Conservation (phyloP, 306 rosid species). For the Acacia acuminata region DNA sequence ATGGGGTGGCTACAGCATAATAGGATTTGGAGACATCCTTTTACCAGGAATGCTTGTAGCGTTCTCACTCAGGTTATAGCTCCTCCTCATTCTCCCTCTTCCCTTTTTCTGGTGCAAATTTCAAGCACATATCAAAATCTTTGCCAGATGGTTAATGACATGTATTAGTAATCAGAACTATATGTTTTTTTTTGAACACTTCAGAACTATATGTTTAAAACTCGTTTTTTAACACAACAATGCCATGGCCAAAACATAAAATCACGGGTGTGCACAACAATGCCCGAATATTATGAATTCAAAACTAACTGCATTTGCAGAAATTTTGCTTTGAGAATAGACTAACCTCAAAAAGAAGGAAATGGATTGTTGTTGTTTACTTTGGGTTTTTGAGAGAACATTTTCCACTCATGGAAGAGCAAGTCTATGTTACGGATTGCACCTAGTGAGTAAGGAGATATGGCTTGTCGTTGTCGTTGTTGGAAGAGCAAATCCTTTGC, state of each 20-base stretch:
- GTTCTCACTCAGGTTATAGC: slow-evolving; percentile 85
- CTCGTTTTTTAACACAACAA: neutral
- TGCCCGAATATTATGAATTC: slow-evolving; percentile 6
- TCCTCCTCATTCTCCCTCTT: slow-evolving; percentile 13
- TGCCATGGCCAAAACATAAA: neutral
- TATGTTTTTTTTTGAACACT: no score
- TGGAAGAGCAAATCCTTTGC: neutral
- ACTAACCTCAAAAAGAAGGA: slow-evolving; percentile 16
- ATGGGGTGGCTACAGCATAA: slow-evolving; percentile 99
- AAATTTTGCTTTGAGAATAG: slow-evolving; percentile 15
- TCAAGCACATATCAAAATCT: neutral
- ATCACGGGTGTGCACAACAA: neutral
- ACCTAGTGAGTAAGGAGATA: no score
- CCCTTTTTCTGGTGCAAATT: slow-evolving; percentile 21
- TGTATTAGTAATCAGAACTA: neutral
- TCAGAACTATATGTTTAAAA: neutral
- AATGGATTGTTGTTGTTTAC: neutral
- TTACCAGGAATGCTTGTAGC: slow-evolving; percentile 91
- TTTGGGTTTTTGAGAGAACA: neutral
- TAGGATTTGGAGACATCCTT: slow-evolving; percentile 97
- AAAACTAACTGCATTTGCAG: slow-evolving; percentile 8
- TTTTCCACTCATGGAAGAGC: neutral
- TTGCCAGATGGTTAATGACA: neutral
- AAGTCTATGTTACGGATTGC: neutral
- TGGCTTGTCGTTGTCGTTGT: neutral